A percentile compares a stretch with the other conserved stretches of the same genome.
These are phyloP conservation scores for Globisporangium viniferum DNA, from an alignment of 352 stramenopile species.

Conservation along the genomic window DNA sequence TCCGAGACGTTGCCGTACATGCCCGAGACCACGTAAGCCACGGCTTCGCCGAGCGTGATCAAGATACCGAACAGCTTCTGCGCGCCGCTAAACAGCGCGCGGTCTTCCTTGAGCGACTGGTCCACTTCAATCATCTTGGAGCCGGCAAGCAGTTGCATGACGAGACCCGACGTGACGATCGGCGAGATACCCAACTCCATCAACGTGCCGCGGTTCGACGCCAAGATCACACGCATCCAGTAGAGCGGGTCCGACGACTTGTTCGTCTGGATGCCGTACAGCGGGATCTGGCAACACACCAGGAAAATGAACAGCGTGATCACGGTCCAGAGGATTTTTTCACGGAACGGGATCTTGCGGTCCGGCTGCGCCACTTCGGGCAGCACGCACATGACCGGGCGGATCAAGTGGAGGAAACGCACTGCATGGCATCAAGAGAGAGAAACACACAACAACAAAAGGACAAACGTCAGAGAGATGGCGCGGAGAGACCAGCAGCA, in stretches of 20 bases:
- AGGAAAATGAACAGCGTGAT: slow-evolving; percentile 99
- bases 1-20: slow-evolving; percentile 99
- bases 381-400: slow-evolving; percentile 98
- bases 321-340: slow-evolving; percentile 99
- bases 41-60: slow-evolving; percentile 98
- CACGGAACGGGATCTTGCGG: slow-evolving; percentile 98
- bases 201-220: slow-evolving; percentile 97
- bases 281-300: slow-evolving; percentile 99
- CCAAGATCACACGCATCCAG: slow-evolving; percentile 99
- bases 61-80: slow-evolving; percentile 99
- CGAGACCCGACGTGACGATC: slow-evolving; percentile 98
- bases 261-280: slow-evolving; percentile 98
- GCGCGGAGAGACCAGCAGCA: too few relatives aligned
- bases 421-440: slow-evolving; percentile 33
- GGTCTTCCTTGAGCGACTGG: slow-evolving; percentile 98
- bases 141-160: slow-evolving; percentile 98
- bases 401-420: slow-evolving; percentile 98
- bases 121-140: slow-evolving; percentile 99
- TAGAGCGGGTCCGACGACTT: slow-evolving; percentile 99
- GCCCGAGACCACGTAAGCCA: slow-evolving; percentile 98
- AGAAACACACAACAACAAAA: not conserved
- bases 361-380: slow-evolving; percentile 96
- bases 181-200: slow-evolving; percentile 99
- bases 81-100: slow-evolving; percentile 96
- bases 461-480: not conserved